phyloP scores from a whole-genome alignment of 2,329 filamentous ascomycete species.

The Cryphonectria parasitica region DNA sequence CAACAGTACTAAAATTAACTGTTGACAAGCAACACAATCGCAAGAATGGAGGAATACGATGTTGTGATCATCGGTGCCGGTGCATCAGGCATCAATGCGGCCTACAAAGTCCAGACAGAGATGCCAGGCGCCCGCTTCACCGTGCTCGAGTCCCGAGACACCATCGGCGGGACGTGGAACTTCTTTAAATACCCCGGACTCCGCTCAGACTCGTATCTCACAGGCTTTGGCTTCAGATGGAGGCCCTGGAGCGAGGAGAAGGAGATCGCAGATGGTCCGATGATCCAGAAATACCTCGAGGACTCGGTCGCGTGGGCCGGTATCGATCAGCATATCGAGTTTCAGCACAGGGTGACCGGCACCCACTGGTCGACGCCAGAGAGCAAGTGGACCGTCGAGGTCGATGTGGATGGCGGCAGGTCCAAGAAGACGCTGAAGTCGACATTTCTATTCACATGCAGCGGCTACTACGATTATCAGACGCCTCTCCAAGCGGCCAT shows the following conservation, averaged over 20 bases:
- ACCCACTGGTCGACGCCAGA: constrained; percentile 59
- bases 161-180: constrained; percentile 77
- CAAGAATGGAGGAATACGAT: constrained; percentile 41
- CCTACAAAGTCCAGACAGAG: constrained; percentile 64
- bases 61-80: constrained; percentile 72
- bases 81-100: constrained; percentile 75
- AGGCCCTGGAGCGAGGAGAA: constrained; percentile 66
- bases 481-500: constrained; percentile 63
- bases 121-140: constrained; percentile 62
- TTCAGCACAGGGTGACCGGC: constrained; percentile 51
- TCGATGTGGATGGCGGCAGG: constrained; percentile 41
- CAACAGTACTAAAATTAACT: too few relatives aligned
- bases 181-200: constrained; percentile 79
- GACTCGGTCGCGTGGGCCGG: constrained; percentile 54
- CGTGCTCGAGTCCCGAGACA: constrained; percentile 68
- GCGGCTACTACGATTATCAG: constrained; percentile 75
- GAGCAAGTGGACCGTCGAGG: constrained; percentile 58
- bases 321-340: constrained; percentile 58
- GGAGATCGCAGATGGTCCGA: constrained; percentile 55
- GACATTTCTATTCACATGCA: constrained; percentile 62
- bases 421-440: constrained; percentile 43
- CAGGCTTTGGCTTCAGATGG: constrained; percentile 70
- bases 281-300: constrained; percentile 59
- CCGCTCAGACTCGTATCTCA: constrained; percentile 66
- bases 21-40: not conserved